A percentile compares a stretch with the other conserved stretches of the same genome.
phyloP scores from a whole-genome alignment of 176 grass and related monocot species.

The Triticum turgidum region DNA sequence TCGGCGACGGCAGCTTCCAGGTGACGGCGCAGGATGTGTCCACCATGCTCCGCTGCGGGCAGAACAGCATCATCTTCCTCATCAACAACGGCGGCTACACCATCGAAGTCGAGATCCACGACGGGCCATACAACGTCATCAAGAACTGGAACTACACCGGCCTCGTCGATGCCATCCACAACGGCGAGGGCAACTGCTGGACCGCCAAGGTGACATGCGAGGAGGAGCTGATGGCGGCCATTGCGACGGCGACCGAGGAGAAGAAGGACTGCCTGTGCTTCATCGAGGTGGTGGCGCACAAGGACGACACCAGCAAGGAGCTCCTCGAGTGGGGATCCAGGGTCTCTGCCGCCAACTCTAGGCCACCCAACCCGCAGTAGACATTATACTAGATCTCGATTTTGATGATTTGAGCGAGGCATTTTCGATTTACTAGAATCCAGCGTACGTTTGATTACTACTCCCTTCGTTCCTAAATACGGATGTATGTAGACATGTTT shows the following conservation, averaged over 20 bases:
- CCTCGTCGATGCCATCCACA: constrained; percentile 69
- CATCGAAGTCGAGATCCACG: constrained; percentile 85
- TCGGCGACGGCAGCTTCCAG: constrained; percentile 89
- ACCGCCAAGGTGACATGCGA: constrained; percentile 47
- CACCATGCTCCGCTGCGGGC: constrained; percentile 61
- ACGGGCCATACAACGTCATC: constrained; percentile 87
- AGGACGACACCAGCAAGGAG: constrained; percentile 65
- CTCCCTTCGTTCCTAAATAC: too few species aligned
- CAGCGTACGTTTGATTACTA: background rate
- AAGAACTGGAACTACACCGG: constrained; percentile 90
- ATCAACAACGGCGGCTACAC: constrained; percentile 93
- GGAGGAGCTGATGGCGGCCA: constrained; percentile 45
- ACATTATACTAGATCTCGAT: background rate
- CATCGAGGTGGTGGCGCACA: constrained; percentile 55
- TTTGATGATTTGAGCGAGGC: background rate
- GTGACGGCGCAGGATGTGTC: constrained; percentile 79
- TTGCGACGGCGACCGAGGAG: constrained; percentile 15
- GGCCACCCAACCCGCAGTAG: constrained; percentile 51
- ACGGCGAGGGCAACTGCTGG: constrained; percentile 73
- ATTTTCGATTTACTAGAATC: background rate
- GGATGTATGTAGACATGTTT: too few species aligned
- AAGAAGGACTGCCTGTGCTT: constrained; percentile 46
- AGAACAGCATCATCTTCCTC: constrained; percentile 79
- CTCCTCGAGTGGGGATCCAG: constrained; percentile 60
- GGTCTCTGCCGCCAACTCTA: constrained; percentile 46